Percentiles rank a stretch among this genome's conserved stretches.
Conservation (phyloP, 805 yeast genomes). For the Tetrapisispora nanseiensis region DNA sequence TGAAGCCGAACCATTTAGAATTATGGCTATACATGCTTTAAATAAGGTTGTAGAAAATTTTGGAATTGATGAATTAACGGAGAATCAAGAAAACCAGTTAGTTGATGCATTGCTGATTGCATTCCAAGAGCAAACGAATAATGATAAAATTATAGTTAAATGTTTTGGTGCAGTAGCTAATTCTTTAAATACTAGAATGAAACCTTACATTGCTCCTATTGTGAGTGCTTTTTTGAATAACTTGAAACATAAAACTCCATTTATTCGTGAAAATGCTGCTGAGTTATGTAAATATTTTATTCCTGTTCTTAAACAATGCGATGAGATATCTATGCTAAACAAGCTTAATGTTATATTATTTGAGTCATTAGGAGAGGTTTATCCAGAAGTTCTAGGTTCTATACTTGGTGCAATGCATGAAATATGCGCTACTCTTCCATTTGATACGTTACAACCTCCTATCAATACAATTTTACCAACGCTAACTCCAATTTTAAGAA, state of each 20-base stretch:
- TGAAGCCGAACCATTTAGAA: slow-evolving; percentile 69
- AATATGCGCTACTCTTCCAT: slow-evolving; percentile 52
- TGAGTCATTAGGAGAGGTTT: slow-evolving; percentile 90
- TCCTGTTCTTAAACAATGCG: slow-evolving; percentile 55
- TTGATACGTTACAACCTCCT: slow-evolving; percentile 65
- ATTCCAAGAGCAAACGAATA: slow-evolving; percentile 64
- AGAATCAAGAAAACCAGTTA: slow-evolving; percentile 51
- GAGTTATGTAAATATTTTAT: slow-evolving; percentile 61
- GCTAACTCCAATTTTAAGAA: slow-evolving; percentile 81
- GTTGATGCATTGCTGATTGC: slow-evolving; percentile 76
- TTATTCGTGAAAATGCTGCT: slow-evolving; percentile 75
- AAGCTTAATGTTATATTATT: slow-evolving; percentile 68
- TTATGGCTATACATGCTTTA: slow-evolving; percentile 67
- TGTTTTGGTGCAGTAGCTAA: slow-evolving; percentile 56
- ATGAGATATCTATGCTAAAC: slow-evolving; percentile 50
- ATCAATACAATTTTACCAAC: slow-evolving; percentile 75
- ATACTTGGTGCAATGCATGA: slow-evolving; percentile 60
- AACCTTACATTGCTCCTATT: slow-evolving; percentile 64
- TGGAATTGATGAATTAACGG: slow-evolving; percentile 54
- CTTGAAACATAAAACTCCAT: slow-evolving; percentile 58
- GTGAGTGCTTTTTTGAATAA: slow-evolving; percentile 64
- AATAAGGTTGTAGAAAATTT: slow-evolving; percentile 41
- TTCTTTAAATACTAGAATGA: slow-evolving; percentile 53
- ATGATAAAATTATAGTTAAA: slow-evolving; percentile 45
- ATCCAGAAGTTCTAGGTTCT: slow-evolving; percentile 88